Evolutionary conservation across 139 green algal species (phyloP), one percentile per base, ranked within the genome.

Genomic region (Auxenochlorella pyrenoidosa): DNA sequence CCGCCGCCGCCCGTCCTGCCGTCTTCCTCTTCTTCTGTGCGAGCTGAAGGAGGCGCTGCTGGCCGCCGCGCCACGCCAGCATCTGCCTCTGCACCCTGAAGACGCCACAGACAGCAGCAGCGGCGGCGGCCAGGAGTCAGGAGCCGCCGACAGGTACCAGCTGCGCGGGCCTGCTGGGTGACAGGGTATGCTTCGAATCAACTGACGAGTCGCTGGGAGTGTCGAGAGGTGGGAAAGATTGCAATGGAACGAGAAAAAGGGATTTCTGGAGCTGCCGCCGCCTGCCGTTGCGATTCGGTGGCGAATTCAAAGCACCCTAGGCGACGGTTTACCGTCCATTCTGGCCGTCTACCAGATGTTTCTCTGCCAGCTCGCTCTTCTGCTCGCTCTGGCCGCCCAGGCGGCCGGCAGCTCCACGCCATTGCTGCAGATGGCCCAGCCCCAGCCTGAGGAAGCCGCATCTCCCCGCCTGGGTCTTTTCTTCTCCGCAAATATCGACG

Each of bases 31-130:
- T 36, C 80, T 16, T 60, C 26, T 34, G 28, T 41, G 65, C 41
- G 32, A 68, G 51, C 80, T 85, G 28, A 1, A 80, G 30, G 47
- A 77, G 41, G 26, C 36, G 34, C 75, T 81, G 43, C 30, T 81
- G 47, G 43, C 75, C 75, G 43, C 75, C 75, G 15, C n/a, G 65
- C 65, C 68, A 71, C n/a, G 82, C 82, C 26, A 59, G 63, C 70
- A 87, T 79, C 72, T 78, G 72, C 36, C 40, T 30, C 38, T 78
- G 72, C 34, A 3, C 59, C 13, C 28, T n/a, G n/a, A n/a, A n/a
- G n/a, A n/a, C n/a, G n/a, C n/a, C n/a, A 12, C 59, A 68, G 21
- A 12, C 59, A 8, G 24, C 22, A 8, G 21, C 59, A 28, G n/a
- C n/a, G 59, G 4, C 24, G 59, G 59, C 22, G 59, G 59, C 22